A percentile compares a stretch with the other conserved stretches of the same genome.
These are phyloP conservation scores for Scedosporium apiospermum DNA, from an alignment of 2,329 filamentous ascomycete species.

Conservation along the genomic window DNA sequence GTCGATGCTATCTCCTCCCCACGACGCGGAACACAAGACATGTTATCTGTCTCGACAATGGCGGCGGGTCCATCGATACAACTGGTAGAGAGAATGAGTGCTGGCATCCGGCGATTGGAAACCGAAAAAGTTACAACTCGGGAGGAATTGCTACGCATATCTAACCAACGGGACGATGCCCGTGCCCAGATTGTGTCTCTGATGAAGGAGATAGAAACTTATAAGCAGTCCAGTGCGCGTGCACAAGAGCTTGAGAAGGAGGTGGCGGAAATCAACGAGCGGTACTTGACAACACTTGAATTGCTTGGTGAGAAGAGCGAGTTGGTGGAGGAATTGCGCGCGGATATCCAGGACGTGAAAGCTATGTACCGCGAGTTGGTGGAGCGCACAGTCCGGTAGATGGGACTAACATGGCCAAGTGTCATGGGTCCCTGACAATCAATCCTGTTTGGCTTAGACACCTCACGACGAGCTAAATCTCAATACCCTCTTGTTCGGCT, in stretches of 20 bases:
- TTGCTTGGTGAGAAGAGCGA: conserved; percentile 97
- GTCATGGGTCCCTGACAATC: not conserved
- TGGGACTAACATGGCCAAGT: not conserved
- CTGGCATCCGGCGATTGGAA: conserved; percentile 81
- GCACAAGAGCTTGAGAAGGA: conserved; percentile 59
- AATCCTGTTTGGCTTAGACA: not conserved
- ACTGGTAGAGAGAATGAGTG: conserved; percentile 91
- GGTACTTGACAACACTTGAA: conserved; percentile 87
- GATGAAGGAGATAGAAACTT: conserved; percentile 73
- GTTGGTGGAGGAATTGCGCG: conserved; percentile 78
- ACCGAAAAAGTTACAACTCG: conserved; percentile 81
- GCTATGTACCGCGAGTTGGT: conserved; percentile 91
- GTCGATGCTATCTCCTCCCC: conserved; percentile 27
- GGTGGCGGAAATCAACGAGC: conserved; percentile 57
- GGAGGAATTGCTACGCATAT: conserved; percentile 75
- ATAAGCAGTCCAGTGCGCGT: conserved; percentile 26
- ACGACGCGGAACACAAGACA: conserved; percentile 66
- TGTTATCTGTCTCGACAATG: conserved; percentile 81
- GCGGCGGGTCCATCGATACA: conserved; percentile 89
- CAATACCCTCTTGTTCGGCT: conserved; percentile 79
- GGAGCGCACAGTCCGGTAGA: conserved; percentile 66
- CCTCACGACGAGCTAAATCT: conserved; percentile 23
- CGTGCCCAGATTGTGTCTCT: conserved; percentile 81
- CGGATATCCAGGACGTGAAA: conserved; percentile 88
- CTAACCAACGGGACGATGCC: conserved; percentile 82